Percentiles rank a stretch among this genome's conserved stretches.
Conservation (phyloP, 2,329 filamentous ascomycete genomes). For the Fusarium napiforme region DNA sequence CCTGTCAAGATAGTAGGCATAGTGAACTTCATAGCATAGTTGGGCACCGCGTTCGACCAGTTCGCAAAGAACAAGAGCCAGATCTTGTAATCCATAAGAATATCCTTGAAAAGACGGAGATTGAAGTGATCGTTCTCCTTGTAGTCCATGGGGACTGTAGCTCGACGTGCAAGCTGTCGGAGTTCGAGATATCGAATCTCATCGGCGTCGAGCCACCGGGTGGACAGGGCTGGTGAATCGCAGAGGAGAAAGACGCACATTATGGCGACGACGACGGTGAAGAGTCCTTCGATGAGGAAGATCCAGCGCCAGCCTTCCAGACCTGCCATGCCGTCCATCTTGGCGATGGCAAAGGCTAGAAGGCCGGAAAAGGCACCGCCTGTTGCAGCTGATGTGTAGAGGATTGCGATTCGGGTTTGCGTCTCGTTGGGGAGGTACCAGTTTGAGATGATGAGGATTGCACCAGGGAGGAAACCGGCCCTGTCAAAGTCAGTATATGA, state of each 20-base stretch:
- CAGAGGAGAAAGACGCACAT: slow-evolving; percentile 18
- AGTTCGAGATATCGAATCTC: slow-evolving; percentile 18
- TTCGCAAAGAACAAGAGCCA: slow-evolving; percentile 55
- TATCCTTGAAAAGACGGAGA: slow-evolving; percentile 46
- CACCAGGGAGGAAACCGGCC: slow-evolving; percentile 14
- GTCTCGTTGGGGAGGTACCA: slow-evolving; percentile 31
- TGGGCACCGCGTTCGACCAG: slow-evolving; percentile 54
- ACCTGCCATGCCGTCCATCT: slow-evolving; percentile 25
- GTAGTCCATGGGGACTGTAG: slow-evolving; percentile 1
- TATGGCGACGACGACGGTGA: slow-evolving; percentile 14
- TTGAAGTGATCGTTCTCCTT: slow-evolving; percentile 21
- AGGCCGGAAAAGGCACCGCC: slow-evolving; percentile 47
- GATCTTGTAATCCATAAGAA: slow-evolving; percentile 60
- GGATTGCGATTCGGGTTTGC: slow-evolving; percentile 23
- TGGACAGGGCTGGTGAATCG: slow-evolving; percentile 2
- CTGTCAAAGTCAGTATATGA: neutral
- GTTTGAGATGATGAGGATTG: slow-evolving; percentile 23
- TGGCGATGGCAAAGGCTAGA: slow-evolving; percentile 21
- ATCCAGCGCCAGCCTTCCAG: slow-evolving; percentile 32
- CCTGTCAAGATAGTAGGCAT: slow-evolving; percentile 54
- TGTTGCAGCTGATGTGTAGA: slow-evolving; percentile 31
- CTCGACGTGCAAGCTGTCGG: neutral
- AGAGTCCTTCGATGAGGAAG: slow-evolving; percentile 15
- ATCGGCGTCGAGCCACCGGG: slow-evolving; percentile 15
- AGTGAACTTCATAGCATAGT: slow-evolving; percentile 50